A percentile compares a stretch with the other conserved stretches of the same genome.
Evolutionary conservation across 371 early-diverging fungal species (phyloP).

Genomic region (Saksenaea oblongispora): DNA sequence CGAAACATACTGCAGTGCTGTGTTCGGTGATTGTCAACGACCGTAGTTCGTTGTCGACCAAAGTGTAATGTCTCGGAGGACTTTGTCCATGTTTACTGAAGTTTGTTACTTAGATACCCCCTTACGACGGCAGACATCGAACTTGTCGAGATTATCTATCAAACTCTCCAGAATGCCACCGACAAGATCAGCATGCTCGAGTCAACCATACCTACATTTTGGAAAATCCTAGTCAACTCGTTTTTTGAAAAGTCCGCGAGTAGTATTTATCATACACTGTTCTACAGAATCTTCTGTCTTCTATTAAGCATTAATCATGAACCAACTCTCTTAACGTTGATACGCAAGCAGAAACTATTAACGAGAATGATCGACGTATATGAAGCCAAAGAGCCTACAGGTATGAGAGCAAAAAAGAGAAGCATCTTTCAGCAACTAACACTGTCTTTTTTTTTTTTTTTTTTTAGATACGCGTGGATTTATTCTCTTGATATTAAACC

Average conservation of each 20-base stretch:
- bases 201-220: conserved; percentile 34
- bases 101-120: conserved; percentile 15
- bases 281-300: conserved; percentile 37
- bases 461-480: conserved; percentile 36
- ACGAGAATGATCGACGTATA: conserved; percentile 39
- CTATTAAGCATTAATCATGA: conserved; percentile 29
- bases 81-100: neutral
- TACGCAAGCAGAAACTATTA: conserved; percentile 32
- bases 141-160: conserved; percentile 37
- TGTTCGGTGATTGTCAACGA: conserved; percentile 31
- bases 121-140: conserved; percentile 35
- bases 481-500: conserved; percentile 40
- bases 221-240: conserved; percentile 40
- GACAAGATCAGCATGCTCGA: conserved; percentile 33
- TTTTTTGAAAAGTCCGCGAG: conserved; percentile 48
- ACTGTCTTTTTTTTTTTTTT: neutral
- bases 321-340: conserved; percentile 20
- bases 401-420: conserved; percentile 9
- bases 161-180: conserved; percentile 25
- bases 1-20: conserved; percentile 24
- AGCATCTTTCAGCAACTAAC: neutral
- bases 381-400: conserved; percentile 25
- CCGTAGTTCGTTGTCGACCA: conserved; percentile 16
- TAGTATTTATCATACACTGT: conserved; percentile 45
- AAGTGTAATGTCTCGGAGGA: conserved; percentile 15